phyloP scores from a whole-genome alignment of 768 basidiomycete species.

The Hirschioporus abietinus region DNA sequence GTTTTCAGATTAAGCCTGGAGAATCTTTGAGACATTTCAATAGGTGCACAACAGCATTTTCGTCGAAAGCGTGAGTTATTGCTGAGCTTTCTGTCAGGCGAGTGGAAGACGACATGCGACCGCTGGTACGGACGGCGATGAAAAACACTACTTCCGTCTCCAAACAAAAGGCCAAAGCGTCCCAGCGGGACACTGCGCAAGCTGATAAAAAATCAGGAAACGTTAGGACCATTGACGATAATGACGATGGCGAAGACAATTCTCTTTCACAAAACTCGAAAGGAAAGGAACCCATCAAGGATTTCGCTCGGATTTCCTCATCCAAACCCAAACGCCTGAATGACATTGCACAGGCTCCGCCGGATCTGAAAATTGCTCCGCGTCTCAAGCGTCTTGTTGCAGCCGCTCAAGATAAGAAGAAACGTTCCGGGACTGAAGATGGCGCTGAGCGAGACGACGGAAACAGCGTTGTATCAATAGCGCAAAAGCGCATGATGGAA shows the following conservation, averaged over 20 bases:
- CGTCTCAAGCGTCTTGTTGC: constrained; percentile 28
- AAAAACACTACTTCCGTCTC: constrained; percentile 14
- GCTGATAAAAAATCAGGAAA: not conserved
- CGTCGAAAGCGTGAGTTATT: not conserved
- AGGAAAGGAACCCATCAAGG: constrained; percentile 4
- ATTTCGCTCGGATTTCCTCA: constrained; percentile 30
- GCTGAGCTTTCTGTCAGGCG: constrained; percentile 38
- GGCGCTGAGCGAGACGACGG: constrained; percentile 10
- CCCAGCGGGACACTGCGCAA: not conserved
- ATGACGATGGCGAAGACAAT: constrained; percentile 21
- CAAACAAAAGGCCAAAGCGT: not conserved
- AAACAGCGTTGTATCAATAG: constrained; percentile 59
- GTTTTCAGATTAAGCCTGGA: constrained; percentile 44
- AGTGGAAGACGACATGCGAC: constrained; percentile 68
- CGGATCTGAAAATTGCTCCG: constrained; percentile 51
- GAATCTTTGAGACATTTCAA: constrained; percentile 78
- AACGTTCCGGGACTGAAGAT: constrained; percentile 17
- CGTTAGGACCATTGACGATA: not conserved
- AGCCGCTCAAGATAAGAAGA: constrained; percentile 9
- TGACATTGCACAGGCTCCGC: constrained; percentile 67
- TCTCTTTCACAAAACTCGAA: constrained; percentile 6
- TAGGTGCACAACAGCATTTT: constrained; percentile 37
- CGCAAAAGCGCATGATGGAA: constrained; percentile 74
- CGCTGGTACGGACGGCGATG: constrained; percentile 55
- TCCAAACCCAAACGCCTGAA: constrained; percentile 62